Base-by-base conservation (phyloP, 2,329 filamentous ascomycete species). In the Lasiodiplodia hormozganensis region DNA sequence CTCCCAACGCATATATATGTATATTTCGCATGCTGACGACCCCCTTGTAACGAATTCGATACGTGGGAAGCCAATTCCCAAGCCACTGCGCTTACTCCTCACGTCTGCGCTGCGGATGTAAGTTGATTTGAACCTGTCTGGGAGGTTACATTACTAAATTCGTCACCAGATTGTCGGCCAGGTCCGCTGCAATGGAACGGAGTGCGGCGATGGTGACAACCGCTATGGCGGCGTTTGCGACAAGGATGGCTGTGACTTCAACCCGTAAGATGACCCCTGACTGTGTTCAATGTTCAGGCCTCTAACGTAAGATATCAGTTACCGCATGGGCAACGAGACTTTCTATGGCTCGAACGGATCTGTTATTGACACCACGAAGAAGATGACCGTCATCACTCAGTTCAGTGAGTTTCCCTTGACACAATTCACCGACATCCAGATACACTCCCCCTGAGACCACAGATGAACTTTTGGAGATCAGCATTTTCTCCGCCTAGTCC, bases 41-140 rank as follows among this genome's bases (percentile, higher is more conserved):
- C 23, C 23, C 23, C 23, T 23, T 1, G 23, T 23, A 23, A 23
- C 53, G 89, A 91, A 79, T 89, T 92, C 85, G 89, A 91, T 73
- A 84, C 89, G 78, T 91, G 89, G 88, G 89, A 92, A 81, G 89
- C 89, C 73, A 91, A 92, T 84, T 84, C 82, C 72, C 85, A 89
- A 75, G 86, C 88, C 23, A 86, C 85, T 18, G 90, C 89, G 65
- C 85, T 85, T 75, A 92, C 90, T 6, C 88, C 90, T 21, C 90
- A 92, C 77, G 84, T 88, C 53, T 92, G 90, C 83, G 80, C 79
- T 1, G 57, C 56, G 8, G 47, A 43, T 6, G 36, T 56, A 56
- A 56, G 53, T 34, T 56, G 53, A 36, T 14, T 4, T 28, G 25
- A 25, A 25, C 25, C 25, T 25, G 25, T 25, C 25, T 25, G 25